phyloP scores from a whole-genome alignment of 352 stramenopile genomes.

The Paralagenidium karlingii region DNA sequence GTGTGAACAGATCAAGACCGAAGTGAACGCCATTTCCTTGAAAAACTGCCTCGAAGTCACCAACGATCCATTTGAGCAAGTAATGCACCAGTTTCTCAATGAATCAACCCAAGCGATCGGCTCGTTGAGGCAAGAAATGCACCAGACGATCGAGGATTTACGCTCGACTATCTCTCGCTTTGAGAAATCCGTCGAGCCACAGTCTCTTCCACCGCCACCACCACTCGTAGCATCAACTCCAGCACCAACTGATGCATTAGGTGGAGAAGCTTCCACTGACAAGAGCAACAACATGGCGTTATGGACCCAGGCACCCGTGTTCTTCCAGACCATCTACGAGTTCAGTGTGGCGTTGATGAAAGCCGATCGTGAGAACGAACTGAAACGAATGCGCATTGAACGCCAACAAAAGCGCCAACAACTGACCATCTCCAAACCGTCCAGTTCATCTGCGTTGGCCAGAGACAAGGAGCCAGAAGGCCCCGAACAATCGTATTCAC shows the following conservation, averaged over 20 bases:
- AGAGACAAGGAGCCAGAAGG: too few species aligned
- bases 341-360: slow-evolving; percentile 69
- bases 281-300: slow-evolving; percentile 13
- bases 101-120: slow-evolving; percentile 14
- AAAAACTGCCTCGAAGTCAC: slow-evolving; percentile 68
- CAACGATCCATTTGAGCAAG: slow-evolving; percentile 42
- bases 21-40: slow-evolving; percentile 48
- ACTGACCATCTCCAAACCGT: too few species aligned
- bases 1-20: slow-evolving; percentile 40
- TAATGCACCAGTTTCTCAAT: slow-evolving; percentile 52
- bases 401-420: slow-evolving; percentile 36
- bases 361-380: slow-evolving; percentile 61
- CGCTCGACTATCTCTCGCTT: slow-evolving; percentile 52
- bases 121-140: slow-evolving; percentile 28
- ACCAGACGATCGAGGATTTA: slow-evolving; percentile 28
- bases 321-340: slow-evolving; percentile 64
- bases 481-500: too few species aligned
- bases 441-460: too few species aligned
- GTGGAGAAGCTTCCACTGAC: slow-evolving; percentile 15
- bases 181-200: slow-evolving; percentile 9
- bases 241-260: slow-evolving; percentile 1
- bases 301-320: slow-evolving; percentile 31
- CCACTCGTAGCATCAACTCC: too few species aligned
- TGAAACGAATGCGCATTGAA: slow-evolving; percentile 56
- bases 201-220: too few species aligned